Conservation (phyloP, 306 rosid species). For the Albizia julibrissin region DNA sequence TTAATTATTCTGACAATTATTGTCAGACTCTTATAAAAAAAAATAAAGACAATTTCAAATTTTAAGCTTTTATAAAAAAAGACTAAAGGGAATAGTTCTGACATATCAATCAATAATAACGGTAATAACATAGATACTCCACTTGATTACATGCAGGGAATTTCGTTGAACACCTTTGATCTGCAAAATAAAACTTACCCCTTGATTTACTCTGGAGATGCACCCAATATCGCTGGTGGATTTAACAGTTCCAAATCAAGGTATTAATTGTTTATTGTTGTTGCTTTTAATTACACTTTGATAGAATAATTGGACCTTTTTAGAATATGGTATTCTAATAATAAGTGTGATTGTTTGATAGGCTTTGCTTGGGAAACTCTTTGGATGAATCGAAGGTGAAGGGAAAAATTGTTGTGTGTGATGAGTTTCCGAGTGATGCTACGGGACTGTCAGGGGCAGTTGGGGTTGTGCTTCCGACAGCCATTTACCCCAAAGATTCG, state of each 20-base stretch:
- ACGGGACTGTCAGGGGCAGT: not conserved
- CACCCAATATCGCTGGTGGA: slow-evolving; percentile 26
- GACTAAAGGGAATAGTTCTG: too few species aligned
- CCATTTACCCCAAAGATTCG: not conserved
- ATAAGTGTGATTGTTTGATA: not conserved
- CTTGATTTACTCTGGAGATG: slow-evolving; percentile 42
- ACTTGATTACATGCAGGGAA: slow-evolving; percentile 35
- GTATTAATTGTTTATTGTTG: not conserved
- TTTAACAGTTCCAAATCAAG: slow-evolving; percentile 5
- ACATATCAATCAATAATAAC: too few species aligned
- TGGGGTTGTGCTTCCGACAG: not conserved
- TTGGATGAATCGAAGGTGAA: not conserved
- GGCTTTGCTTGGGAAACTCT: not conserved
- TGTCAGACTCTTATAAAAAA: too few species aligned
- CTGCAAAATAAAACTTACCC: slow-evolving; percentile 18
- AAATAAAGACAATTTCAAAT: too few species aligned
- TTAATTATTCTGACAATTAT: too few species aligned
- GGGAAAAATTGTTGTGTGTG: not conserved
- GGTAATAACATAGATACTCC: not conserved
- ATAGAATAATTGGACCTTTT: too few species aligned
- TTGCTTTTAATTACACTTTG: too few species aligned
- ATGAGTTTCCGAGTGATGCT: not conserved
- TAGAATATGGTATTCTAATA: not conserved
- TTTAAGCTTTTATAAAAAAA: too few species aligned
- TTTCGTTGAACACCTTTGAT: slow-evolving; percentile 37